A percentile compares a stretch with the other conserved stretches of the same genome.
These are phyloP conservation scores for Coniochaeta prunicola DNA, from an alignment of 2,329 filamentous ascomycete genomes.

Conservation along the genomic window DNA sequence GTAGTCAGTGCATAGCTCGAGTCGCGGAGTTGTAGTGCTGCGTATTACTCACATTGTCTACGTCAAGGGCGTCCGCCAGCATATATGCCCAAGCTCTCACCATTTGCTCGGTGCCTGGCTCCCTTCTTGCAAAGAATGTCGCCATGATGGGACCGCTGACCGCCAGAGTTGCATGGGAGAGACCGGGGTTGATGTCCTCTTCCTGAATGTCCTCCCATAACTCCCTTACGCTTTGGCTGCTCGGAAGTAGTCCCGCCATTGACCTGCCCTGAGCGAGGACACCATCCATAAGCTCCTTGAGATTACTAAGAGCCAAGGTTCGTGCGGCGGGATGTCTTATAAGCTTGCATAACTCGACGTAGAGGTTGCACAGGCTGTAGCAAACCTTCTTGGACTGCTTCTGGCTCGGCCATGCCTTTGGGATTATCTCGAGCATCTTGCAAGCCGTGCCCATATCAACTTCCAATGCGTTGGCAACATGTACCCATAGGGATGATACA, in stretches of 20 bases:
- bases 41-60: conserved; percentile 35
- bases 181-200: conserved; percentile 33
- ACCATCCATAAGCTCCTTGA: conserved; percentile 37
- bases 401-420: conserved; percentile 18
- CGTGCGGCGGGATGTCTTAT: conserved; percentile 37
- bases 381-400: conserved; percentile 14
- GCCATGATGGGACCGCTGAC: conserved; percentile 38
- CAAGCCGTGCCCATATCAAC: conserved; percentile 32
- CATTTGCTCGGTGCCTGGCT: conserved; percentile 7
- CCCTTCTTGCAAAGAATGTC: not conserved
- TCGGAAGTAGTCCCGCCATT: conserved; percentile 20
- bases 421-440: conserved; percentile 31
- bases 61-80: conserved; percentile 38
- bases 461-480: conserved; percentile 28
- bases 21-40: not conserved
- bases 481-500: conserved; percentile 13
- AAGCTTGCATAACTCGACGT: conserved; percentile 30
- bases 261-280: conserved; percentile 17
- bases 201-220: conserved; percentile 29
- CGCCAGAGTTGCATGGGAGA: conserved; percentile 41
- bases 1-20: not conserved
- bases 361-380: conserved; percentile 31
- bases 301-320: conserved; percentile 36
- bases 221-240: conserved; percentile 22
- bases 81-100: conserved; percentile 38